Conservation (phyloP, 768 basidiomycete genomes). For the Cystofilobasidium macerans region DNA sequence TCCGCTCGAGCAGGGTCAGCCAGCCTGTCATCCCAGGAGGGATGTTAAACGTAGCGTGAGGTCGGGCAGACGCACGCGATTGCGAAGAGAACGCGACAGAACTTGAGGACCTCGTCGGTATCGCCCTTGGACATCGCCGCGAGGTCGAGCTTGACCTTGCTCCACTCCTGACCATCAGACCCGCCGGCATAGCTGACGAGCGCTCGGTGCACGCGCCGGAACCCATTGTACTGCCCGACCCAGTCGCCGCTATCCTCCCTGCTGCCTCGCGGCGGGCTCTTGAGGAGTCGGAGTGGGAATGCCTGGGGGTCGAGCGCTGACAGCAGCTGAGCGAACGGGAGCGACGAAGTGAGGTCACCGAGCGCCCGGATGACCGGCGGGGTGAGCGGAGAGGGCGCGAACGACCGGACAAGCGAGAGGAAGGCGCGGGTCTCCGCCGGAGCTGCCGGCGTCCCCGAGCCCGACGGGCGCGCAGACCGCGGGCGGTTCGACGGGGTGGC, state of each 20-base stretch:
- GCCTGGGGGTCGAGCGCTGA: constrained; percentile 64
- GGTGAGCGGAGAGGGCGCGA: background rate
- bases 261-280: constrained; percentile 37
- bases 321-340: constrained; percentile 63
- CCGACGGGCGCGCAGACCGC: too few relatives aligned
- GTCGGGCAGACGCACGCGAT: constrained; percentile 41
- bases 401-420: background rate
- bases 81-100: constrained; percentile 72
- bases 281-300: constrained; percentile 49
- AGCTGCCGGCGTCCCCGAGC: too few relatives aligned
- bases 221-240: constrained; percentile 70
- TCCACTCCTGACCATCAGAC: background rate
- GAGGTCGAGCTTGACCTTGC: constrained; percentile 66
- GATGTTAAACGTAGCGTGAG: background rate
- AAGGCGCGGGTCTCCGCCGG: constrained; percentile 14
- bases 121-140: constrained; percentile 69
- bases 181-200: constrained; percentile 76
- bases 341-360: constrained; percentile 68
- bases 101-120: constrained; percentile 52
- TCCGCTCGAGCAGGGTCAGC: background rate
- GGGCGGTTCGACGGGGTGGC: too few relatives aligned
- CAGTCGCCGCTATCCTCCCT: constrained; percentile 73
- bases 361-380: constrained; percentile 31
- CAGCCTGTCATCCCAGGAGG: background rate
- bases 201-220: constrained; percentile 75